These are phyloP conservation scores for Cotoneaster glaucophyllus DNA, from an alignment of 306 rosid genomes.

Conservation along the genomic window DNA sequence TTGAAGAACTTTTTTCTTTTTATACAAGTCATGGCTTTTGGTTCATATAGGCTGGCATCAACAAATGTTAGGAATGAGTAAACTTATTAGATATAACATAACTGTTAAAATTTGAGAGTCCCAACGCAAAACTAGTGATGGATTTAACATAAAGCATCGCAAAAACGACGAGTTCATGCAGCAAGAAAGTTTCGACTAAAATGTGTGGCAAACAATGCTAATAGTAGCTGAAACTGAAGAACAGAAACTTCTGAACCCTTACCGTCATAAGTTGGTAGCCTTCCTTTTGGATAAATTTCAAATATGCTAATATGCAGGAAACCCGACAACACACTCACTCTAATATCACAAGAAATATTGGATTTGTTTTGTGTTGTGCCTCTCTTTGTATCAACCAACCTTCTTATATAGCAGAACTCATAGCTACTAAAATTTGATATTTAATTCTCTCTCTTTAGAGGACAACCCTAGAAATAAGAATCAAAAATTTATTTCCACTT, in stretches of 20 bases:
- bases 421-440: neutral
- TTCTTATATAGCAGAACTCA: constrained; percentile 6
- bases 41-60: neutral
- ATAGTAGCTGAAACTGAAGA: neutral
- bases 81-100: neutral
- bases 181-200: neutral
- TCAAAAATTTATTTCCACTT: neutral
- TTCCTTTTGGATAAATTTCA: neutral
- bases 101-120: neutral
- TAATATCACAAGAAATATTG: too few relatives aligned
- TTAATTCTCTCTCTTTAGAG: constrained; percentile 1
- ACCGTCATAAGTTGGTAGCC: constrained; percentile 9
- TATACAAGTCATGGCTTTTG: neutral
- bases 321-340: neutral
- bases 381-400: neutral
- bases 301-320: neutral
- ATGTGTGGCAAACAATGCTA: neutral
- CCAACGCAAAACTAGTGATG: neutral
- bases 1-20: neutral
- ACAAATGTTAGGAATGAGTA: neutral
- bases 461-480: constrained; percentile 11
- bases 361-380: constrained; percentile 8
- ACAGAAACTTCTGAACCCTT: neutral
- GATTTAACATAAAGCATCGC: neutral
- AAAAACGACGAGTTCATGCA: neutral